phyloP scores from a whole-genome alignment of 352 stramenopile genomes.

The Globisporangium nunn region DNA sequence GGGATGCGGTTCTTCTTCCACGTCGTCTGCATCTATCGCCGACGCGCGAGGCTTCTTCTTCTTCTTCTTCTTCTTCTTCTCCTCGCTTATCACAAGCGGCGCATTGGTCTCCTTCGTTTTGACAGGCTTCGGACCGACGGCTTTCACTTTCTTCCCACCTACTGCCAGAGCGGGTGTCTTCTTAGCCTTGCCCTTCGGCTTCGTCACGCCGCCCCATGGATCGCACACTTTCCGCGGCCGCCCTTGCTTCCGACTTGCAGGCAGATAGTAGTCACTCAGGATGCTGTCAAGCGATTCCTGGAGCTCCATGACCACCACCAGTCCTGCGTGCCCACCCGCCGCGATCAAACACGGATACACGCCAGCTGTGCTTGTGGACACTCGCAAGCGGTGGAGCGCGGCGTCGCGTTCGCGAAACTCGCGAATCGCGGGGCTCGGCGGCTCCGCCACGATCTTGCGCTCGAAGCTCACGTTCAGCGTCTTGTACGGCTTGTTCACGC shows the following conservation, averaged over 20 bases:
- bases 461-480: conserved; percentile 44
- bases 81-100: conserved; percentile 3
- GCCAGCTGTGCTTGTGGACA: conserved; percentile 34
- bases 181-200: neutral
- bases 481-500: conserved; percentile 51
- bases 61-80: conserved; percentile 11
- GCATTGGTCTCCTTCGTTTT: conserved; percentile 28
- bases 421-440: conserved; percentile 29
- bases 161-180: conserved; percentile 19
- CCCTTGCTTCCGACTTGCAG: conserved; percentile 42
- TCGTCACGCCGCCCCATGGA: conserved; percentile 1
- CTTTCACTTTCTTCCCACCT: conserved; percentile 15
- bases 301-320: conserved; percentile 71
- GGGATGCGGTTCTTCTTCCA: neutral
- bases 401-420: conserved; percentile 74
- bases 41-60: conserved; percentile 1
- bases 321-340: conserved; percentile 51
- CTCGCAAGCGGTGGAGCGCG: conserved; percentile 58
- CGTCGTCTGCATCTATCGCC: neutral
- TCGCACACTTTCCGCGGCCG: conserved; percentile 17
- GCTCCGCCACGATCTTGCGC: conserved; percentile 35
- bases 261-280: conserved; percentile 41
- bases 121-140: conserved; percentile 18
- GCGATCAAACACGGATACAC: conserved; percentile 61
- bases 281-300: conserved; percentile 52